Base-by-base conservation (phyloP, 2,329 filamentous ascomycete species). In the Alternaria dauci region DNA sequence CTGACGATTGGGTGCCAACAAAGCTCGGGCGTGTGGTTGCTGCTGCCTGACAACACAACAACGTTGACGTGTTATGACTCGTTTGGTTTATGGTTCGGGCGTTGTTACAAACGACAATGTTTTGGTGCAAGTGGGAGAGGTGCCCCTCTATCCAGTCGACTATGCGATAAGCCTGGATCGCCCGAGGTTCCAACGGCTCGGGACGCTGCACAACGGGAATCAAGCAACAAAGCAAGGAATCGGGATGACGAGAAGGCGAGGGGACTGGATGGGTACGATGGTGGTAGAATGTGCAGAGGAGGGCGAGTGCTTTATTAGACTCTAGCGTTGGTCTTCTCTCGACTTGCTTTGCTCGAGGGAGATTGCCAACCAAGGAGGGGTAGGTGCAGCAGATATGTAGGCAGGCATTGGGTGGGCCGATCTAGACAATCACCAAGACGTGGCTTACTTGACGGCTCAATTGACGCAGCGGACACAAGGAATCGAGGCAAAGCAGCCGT, bases 161-260 rank as follows among this genome's bases (percentile, higher is more conserved):
- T 58, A 60, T 68, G 66, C 72, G 74, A 77, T 76, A 76, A 75
- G 75, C 71, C 65, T 71, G 61, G 69, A 73, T 69, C 62, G 66
- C 63, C 74, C 73, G 71, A 72, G 70, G 73, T 71, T 67, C 70
- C 72, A 68, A 63, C 62, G 58, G 56, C 47, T 63, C 59, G 68
- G 63, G 55, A 63, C 59, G 54, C 52, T 65, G 66, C 62, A 68
- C 52, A 53, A 54, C 39, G 26, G 18, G 46, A 57, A 39, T 42
- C 23, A 55, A 41, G 52, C 56, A 63, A 51, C 59, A 65, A 51
- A 59, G 42, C 39, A 32, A 28, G 30, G 44, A 36, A 23, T 18
- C 38, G 52, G 39, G 46, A 46, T 6, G 42, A 26, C 44, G 43
- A 55, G 52, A 25, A 42, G 34, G 39, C 20, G 14, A 11, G 38